Base-by-base conservation (phyloP, 768 basidiomycete genomes). In the Peribolospora kevripleyi region DNA sequence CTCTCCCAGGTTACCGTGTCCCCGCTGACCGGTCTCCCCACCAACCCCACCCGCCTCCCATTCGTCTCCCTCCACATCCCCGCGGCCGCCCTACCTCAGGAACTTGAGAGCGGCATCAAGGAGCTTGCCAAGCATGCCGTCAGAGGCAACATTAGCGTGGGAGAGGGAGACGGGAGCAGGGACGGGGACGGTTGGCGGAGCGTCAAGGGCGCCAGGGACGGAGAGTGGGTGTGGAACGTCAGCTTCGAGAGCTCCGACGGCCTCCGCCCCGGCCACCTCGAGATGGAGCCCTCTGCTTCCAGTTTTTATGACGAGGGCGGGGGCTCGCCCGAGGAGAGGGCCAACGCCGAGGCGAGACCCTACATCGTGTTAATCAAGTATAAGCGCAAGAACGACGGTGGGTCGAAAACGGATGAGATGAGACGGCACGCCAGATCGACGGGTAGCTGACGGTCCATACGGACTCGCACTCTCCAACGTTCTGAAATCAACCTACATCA, bases 311-410 rank as follows among this genome's bases (percentile, higher is more conserved):
- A 25, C 25, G 25, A 25, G 25, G 38, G 52, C 3, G 43, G 46
- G 8, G 48, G 52, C 52, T 53, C 49, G 13, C 53, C 50, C 41
- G 59, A 60, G 57, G 55, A 3, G 37, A 46, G 5, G n/a, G 51
- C 2, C 43, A 50, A 7, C 25, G 6, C 11, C 57, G 25, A 10
- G 39, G 41, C 0, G 25, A 50, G 7, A 1, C 57, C 60, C 42
- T 10, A 14, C 7, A 52, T 62, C 37, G 47, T 14, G 5, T 25
- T 25, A 25, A 56, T 62, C 36, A n/a, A 25, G 25, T 62, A 60
- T 54, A 57, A 50, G 25, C 45, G 59, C 1, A 50, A 51, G 13
- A 60, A 57, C 14, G 59, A 62, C n/a, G 61, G 61, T 58, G 7
- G 0, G 61, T 25, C 41, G 4, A 1, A 2, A 13, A 10, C 40